A percentile compares a stretch with the other conserved stretches of the same genome.
Conservation (phyloP, 2,329 filamentous ascomycete species). For the Talaromyces rugulosus region DNA sequence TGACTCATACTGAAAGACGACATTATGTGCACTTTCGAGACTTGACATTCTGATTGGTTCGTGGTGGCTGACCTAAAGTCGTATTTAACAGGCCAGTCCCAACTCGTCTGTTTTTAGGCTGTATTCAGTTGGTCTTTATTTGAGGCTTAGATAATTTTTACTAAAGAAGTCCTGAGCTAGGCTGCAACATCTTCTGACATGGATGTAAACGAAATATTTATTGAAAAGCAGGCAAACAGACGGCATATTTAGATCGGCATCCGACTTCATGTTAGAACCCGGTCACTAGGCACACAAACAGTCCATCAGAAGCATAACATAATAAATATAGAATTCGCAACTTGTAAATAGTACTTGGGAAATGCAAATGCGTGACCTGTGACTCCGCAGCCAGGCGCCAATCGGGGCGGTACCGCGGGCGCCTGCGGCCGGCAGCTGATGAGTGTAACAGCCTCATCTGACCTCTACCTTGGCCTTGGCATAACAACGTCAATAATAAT, state of each 20-base stretch:
- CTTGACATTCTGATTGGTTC: background rate
- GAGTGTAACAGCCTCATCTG: slow-evolving; percentile 10
- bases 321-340: background rate
- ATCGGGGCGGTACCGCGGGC: background rate
- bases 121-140: background rate
- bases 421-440: slow-evolving; percentile 7
- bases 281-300: background rate
- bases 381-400: background rate
- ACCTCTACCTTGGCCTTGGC: slow-evolving; percentile 1
- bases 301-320: background rate
- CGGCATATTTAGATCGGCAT: background rate
- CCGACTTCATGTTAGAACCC: background rate
- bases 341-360: background rate
- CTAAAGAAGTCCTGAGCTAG: background rate
- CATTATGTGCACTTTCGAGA: background rate
- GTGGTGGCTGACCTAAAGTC: background rate
- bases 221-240: background rate
- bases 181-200: background rate
- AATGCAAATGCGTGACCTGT: background rate
- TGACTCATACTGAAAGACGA: background rate
- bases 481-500: background rate
- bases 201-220: background rate
- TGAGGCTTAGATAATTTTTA: background rate
- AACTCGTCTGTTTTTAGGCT: background rate
- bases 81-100: background rate